Evolutionary conservation across 768 basidiomycete genomes (phyloP).

Genomic region (Neoboletus subvelutipes): DNA sequence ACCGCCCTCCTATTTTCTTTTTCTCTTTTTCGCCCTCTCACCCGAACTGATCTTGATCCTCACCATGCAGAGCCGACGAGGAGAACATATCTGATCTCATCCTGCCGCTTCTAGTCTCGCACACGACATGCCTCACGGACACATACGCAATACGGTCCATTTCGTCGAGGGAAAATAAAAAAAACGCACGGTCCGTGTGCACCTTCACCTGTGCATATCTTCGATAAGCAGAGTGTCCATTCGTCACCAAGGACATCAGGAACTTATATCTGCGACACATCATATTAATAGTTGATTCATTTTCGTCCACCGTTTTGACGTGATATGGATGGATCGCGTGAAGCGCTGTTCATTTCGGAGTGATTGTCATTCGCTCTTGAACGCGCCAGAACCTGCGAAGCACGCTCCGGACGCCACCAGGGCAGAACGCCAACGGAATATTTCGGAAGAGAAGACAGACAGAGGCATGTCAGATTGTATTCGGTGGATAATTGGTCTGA

Average conservation of each 20-base stretch:
- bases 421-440: background rate
- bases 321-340: slow-evolving; percentile 19
- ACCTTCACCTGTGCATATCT: slow-evolving; percentile 5
- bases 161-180: background rate
- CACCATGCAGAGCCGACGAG: slow-evolving; percentile 3
- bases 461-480: slow-evolving; percentile 1
- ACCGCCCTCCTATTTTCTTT: background rate
- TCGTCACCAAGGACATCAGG: slow-evolving; percentile 1
- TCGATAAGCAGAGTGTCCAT: slow-evolving; percentile 7
- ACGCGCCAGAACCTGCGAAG: background rate
- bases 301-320: background rate
- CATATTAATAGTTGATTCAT: slow-evolving; percentile 3
- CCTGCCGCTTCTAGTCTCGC: background rate
- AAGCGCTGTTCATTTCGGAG: slow-evolving; percentile 20
- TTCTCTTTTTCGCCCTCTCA: background rate
- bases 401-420: slow-evolving; percentile 11
- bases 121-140: background rate
- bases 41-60: slow-evolving; percentile 2
- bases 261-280: slow-evolving; percentile 3
- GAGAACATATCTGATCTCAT: background rate
- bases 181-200: slow-evolving; percentile 9
- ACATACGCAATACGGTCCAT: background rate
- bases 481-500: slow-evolving; percentile 7
- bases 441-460: background rate
- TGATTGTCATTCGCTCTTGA: slow-evolving; percentile 1